These are phyloP conservation scores for Pharus latifolius DNA, from an alignment of 176 grass and related monocot genomes.

Conservation along the genomic window DNA sequence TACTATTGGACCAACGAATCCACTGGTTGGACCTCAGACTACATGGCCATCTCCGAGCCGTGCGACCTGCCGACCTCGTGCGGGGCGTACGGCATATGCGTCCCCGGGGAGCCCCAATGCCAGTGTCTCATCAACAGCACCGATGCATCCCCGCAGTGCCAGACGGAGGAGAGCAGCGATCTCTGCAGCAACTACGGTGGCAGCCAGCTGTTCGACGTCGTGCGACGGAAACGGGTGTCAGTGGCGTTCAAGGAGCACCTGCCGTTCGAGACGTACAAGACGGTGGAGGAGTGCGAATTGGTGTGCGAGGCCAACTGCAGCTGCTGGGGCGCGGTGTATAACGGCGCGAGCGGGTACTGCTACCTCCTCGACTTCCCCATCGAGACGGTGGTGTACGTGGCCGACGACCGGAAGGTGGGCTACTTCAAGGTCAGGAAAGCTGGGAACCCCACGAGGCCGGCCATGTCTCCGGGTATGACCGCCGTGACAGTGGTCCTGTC, in stretches of 20 bases:
- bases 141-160: not conserved
- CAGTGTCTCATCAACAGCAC: conserved; percentile 34
- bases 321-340: conserved; percentile 48
- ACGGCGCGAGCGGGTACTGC: conserved; percentile 37
- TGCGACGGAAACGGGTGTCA: conserved; percentile 32
- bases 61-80: conserved; percentile 47
- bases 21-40: conserved; percentile 34
- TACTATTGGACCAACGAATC: conserved; percentile 41
- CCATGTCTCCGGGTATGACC: conserved; percentile 5
- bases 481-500: conserved; percentile 25
- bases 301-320: conserved; percentile 45
- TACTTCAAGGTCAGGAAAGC: conserved; percentile 52
- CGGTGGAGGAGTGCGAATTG: conserved; percentile 31
- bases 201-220: conserved; percentile 25
- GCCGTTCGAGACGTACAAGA: conserved; percentile 17
- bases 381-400: conserved; percentile 46
- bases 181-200: conserved; percentile 15
- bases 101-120: conserved; percentile 32
- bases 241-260: conserved; percentile 53
- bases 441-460: not conserved
- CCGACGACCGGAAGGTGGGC: conserved; percentile 43
- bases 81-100: conserved; percentile 54
- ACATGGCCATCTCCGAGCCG: conserved; percentile 20
- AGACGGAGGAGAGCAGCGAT: conserved; percentile 19
- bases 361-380: conserved; percentile 55